A percentile compares a stretch with the other conserved stretches of the same genome.
phyloP scores from a whole-genome alignment of 2,329 filamentous ascomycete species.

The Scedosporium apiospermum region DNA sequence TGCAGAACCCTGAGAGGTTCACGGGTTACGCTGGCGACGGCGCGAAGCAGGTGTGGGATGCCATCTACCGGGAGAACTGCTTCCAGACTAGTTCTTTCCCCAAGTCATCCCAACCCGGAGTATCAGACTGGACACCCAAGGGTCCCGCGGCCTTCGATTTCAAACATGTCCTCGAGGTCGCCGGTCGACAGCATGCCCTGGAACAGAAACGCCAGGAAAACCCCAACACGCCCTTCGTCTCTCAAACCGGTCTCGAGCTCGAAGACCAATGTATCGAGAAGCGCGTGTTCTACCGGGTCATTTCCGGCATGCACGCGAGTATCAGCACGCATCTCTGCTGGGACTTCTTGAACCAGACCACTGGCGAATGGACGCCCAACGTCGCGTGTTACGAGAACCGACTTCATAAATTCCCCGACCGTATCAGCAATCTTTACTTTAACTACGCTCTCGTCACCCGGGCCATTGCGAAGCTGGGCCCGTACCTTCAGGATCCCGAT shows the following conservation, averaged over 20 bases:
- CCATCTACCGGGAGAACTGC: conserved; percentile 95
- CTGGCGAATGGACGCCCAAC: conserved; percentile 88
- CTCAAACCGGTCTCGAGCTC: conserved; percentile 58
- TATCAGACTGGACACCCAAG: conserved; percentile 23
- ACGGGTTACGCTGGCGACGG: conserved; percentile 86
- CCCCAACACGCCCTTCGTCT: conserved; percentile 48
- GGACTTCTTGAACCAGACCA: conserved; percentile 92
- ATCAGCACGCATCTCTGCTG: conserved; percentile 95
- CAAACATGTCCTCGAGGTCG: conserved; percentile 49
- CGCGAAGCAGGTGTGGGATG: conserved; percentile 86
- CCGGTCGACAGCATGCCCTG: conserved; percentile 50
- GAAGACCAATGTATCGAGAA: conserved; percentile 96
- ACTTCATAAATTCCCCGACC: conserved; percentile 77
- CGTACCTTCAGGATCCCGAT: conserved; percentile 54
- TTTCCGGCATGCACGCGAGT: conserved; percentile 96
- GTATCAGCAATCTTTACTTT: conserved; percentile 96
- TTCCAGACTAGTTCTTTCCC: conserved; percentile 64
- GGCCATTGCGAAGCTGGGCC: conserved; percentile 81
- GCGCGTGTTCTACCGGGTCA: conserved; percentile 91
- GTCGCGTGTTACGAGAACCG: conserved; percentile 78
- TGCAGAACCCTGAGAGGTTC: conserved; percentile 43
- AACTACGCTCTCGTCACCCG: conserved; percentile 95
- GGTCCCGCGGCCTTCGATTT: conserved; percentile 51
- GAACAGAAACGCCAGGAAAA: conserved; percentile 35
- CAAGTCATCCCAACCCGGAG: conserved; percentile 44